A percentile compares a stretch with the other conserved stretches of the same genome.
phyloP scores from a whole-genome alignment of 257 asterid genomes.

The Knoxia roxburghii region DNA sequence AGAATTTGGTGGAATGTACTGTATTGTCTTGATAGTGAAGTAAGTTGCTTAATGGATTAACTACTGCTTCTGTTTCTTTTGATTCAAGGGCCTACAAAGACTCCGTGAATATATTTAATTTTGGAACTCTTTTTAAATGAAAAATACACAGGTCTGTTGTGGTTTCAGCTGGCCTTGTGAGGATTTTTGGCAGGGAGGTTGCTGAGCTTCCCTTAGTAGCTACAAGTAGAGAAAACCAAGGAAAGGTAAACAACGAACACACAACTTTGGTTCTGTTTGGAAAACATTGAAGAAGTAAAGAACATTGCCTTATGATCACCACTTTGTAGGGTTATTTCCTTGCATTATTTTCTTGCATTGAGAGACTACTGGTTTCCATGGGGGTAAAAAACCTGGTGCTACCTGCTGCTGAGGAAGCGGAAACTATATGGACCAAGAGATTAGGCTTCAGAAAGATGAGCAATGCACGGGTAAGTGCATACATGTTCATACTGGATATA shows the following conservation, averaged over 20 bases:
- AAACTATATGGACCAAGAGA: slow-evolving; percentile 91
- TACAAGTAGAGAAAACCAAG: slow-evolving; percentile 76
- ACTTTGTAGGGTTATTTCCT: slow-evolving; percentile 74
- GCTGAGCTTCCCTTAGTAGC: slow-evolving; percentile 99
- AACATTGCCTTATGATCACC: neutral
- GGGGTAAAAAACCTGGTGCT: slow-evolving; percentile 72
- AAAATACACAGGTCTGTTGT: slow-evolving; percentile 65
- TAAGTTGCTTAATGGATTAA: slow-evolving; percentile 31
- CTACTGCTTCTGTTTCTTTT: neutral
- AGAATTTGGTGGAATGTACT: slow-evolving; percentile 98
- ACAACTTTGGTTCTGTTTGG: neutral
- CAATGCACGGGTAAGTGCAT: slow-evolving; percentile 62
- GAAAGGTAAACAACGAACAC: slow-evolving; percentile 56
- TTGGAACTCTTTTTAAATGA: neutral
- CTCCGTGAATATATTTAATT: neutral
- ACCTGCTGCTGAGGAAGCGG: slow-evolving; percentile 98
- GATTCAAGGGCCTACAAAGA: neutral
- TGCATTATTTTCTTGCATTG: slow-evolving; percentile 82
- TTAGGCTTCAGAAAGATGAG: slow-evolving; percentile 82
- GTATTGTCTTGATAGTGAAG: slow-evolving; percentile 79
- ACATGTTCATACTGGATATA: neutral
- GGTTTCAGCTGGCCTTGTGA: slow-evolving; percentile 92
- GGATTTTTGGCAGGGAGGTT: slow-evolving; percentile 83
- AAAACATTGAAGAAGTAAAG: neutral
- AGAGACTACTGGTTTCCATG: slow-evolving; percentile 68